A percentile compares a stretch with the other conserved stretches of the same genome.
Evolutionary conservation across 192 early-diverging fungal species (phyloP).

Genomic region (Backusella liffmaniae): DNA sequence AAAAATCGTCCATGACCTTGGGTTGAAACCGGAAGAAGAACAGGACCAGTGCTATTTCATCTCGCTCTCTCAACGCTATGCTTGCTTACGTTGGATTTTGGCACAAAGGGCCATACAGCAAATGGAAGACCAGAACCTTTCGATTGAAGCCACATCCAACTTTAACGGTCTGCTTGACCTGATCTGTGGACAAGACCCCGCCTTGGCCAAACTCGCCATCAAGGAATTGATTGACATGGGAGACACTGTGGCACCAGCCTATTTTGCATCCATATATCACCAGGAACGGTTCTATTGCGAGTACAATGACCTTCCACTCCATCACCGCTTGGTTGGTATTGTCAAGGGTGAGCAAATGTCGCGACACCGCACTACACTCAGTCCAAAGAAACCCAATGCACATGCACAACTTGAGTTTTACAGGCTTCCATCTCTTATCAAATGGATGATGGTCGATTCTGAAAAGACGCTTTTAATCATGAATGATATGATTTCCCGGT

Average conservation of each 20-base stretch:
- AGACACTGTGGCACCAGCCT: conserved; percentile 17
- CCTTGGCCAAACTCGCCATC: conserved; percentile 21
- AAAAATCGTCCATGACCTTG: conserved; percentile 18
- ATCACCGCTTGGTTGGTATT: conserved; percentile 19
- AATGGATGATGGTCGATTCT: conserved; percentile 25
- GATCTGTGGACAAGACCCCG: not conserved
- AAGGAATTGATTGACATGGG: conserved; percentile 35
- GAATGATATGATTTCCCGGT: not conserved
- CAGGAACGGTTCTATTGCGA: conserved; percentile 17
- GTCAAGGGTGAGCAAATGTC: conserved; percentile 35
- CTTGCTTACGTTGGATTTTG: conserved; percentile 26
- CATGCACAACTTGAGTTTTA: not conserved
- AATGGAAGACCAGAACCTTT: conserved; percentile 26
- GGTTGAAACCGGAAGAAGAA: not conserved
- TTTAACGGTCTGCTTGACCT: conserved; percentile 33
- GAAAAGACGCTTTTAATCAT: conserved; percentile 9
- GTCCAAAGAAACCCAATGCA: not conserved
- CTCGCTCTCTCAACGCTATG: conserved; percentile 32
- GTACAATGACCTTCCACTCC: conserved; percentile 18
- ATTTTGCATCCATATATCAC: conserved; percentile 26
- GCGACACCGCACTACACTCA: conserved; percentile 10
- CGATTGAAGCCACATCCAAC: conserved; percentile 28
- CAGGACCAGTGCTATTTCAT: conserved; percentile 20
- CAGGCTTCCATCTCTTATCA: conserved; percentile 1
- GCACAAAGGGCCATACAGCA: conserved; percentile 27